These are phyloP conservation scores for Kwoniella shivajii DNA, from an alignment of 1,284 basidiomycete genomes.

Conservation along the genomic window DNA sequence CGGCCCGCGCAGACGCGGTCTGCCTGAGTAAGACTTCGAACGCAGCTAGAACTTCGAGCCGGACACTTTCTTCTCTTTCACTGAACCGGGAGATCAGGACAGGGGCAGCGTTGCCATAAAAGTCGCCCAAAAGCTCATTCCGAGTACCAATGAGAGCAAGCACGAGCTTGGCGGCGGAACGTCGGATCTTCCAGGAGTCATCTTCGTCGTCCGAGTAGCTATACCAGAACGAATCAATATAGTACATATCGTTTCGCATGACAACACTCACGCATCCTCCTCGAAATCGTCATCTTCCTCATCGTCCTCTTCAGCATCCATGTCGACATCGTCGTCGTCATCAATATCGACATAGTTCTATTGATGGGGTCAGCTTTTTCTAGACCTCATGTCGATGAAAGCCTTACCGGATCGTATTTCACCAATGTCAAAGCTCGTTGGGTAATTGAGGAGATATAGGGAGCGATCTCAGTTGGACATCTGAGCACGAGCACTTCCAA, in stretches of 20 bases:
- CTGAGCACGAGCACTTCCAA: slow-evolving; percentile 80
- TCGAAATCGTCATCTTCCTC: slow-evolving; percentile 62
- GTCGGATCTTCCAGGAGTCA: slow-evolving; percentile 96
- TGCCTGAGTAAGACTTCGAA: slow-evolving; percentile 80
- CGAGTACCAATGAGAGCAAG: slow-evolving; percentile 82
- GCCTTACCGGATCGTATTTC: slow-evolving; percentile 86
- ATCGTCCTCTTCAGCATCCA: slow-evolving; percentile 50
- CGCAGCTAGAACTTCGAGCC: slow-evolving; percentile 89
- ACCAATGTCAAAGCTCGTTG: slow-evolving; percentile 73
- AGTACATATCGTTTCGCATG: not conserved
- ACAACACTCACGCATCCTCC: slow-evolving; percentile 67
- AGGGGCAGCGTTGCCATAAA: slow-evolving; percentile 83
- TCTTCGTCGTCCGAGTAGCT: slow-evolving; percentile 98
- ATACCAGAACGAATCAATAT: slow-evolving; percentile 8
- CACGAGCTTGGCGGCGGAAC: slow-evolving; percentile 88
- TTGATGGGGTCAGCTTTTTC: not conserved
- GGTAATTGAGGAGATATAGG: slow-evolving; percentile 70
- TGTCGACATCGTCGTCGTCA: slow-evolving; percentile 62
- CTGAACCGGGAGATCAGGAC: slow-evolving; percentile 85
- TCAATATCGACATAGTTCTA: slow-evolving; percentile 84
- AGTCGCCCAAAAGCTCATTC: slow-evolving; percentile 74
- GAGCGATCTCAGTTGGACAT: slow-evolving; percentile 77
- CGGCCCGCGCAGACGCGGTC: slow-evolving; percentile 56
- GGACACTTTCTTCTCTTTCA: slow-evolving; percentile 94
- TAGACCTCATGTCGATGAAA: not conserved